Evolutionary conservation across 2,329 filamentous ascomycete species (phyloP).

Genomic region (Cytospora mali): DNA sequence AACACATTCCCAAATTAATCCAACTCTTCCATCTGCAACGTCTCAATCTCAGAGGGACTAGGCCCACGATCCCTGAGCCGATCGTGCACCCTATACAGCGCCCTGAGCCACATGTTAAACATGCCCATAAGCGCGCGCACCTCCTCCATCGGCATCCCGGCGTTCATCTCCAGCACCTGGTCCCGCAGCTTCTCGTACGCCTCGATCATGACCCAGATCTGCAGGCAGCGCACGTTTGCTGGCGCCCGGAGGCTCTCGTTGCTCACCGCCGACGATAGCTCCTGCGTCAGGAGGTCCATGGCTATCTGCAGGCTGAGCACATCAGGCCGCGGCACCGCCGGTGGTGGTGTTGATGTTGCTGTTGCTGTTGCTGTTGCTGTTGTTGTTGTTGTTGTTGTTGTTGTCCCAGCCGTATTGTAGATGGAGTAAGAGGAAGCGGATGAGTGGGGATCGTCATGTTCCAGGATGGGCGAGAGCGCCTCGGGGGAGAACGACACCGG

Average conservation of each 20-base stretch:
- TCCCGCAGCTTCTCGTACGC: conserved; percentile 58
- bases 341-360: background rate
- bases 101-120: conserved; percentile 55
- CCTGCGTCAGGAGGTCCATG: conserved; percentile 52
- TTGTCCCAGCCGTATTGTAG: background rate
- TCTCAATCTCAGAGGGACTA: conserved; percentile 42
- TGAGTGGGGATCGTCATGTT: conserved; percentile 17
- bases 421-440: conserved; percentile 3
- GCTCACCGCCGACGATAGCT: conserved; percentile 48
- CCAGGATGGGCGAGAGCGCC: conserved; percentile 37
- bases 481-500: conserved; percentile 45
- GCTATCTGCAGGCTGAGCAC: conserved; percentile 53
- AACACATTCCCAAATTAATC: conserved; percentile 22
- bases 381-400: too few relatives aligned
- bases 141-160: conserved; percentile 34
- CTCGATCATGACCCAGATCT: conserved; percentile 61
- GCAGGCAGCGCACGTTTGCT: conserved; percentile 48
- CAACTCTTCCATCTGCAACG: conserved; percentile 30
- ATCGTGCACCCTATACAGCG: conserved; percentile 52
- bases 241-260: conserved; percentile 27
- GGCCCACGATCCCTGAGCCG: conserved; percentile 37
- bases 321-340: conserved; percentile 32
- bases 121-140: conserved; percentile 42
- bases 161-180: conserved; percentile 41
- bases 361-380: too few relatives aligned